Evolutionary conservation across 192 early-diverging fungal genomes (phyloP).

Genomic region (Anaeromyces robustus): DNA sequence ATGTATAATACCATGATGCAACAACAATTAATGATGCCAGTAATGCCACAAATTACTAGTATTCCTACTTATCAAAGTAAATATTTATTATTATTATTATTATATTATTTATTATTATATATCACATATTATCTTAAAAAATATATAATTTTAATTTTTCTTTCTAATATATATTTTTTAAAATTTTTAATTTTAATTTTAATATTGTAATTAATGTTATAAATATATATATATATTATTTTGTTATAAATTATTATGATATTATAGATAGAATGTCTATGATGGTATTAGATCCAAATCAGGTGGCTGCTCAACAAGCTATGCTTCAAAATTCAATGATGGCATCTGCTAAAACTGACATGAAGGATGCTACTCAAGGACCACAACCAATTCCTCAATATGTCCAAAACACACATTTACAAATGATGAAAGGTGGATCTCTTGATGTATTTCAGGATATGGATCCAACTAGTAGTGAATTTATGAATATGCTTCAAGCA

Average conservation of each 20-base stretch:
- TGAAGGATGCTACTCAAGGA: not conserved
- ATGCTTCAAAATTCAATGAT: not conserved
- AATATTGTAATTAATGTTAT: too few species aligned
- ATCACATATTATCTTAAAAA: too few species aligned
- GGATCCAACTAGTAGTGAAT: too few species aligned
- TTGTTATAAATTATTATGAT: too few species aligned
- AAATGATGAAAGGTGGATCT: not conserved
- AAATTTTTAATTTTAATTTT: too few species aligned
- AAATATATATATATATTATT: too few species aligned
- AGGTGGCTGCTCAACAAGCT: not conserved
- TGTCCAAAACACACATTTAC: not conserved
- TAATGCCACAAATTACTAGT: not conserved
- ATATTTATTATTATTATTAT: too few species aligned
- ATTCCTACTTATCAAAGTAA: not conserved
- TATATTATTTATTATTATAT: too few species aligned
- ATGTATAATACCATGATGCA: not conserved
- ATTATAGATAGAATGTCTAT: not conserved
- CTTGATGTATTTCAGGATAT: too few species aligned
- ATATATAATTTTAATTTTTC: too few species aligned
- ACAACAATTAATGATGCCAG: not conserved
- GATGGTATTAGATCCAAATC: not conserved
- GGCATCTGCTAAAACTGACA: not conserved
- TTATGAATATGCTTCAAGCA: too few species aligned
- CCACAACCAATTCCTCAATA: not conserved
- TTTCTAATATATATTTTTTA: too few species aligned